Conservation (phyloP, 139 green algal genomes). For the Chlamydomonas incerta region DNA sequence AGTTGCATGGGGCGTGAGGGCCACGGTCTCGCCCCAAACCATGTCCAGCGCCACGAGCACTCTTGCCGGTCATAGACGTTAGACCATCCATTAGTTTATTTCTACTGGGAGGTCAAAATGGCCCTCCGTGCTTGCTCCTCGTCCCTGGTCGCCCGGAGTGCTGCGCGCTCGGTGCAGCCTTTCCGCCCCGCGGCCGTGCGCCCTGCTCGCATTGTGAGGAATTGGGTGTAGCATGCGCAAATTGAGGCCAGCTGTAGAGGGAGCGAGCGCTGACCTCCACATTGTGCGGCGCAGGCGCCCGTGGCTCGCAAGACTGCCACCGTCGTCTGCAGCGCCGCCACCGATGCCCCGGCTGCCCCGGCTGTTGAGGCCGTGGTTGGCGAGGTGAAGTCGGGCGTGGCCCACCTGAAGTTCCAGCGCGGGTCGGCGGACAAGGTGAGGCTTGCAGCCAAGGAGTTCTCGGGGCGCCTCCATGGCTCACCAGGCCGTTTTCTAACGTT, state of each 20-base stretch:
- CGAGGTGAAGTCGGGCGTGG: slow-evolving; percentile 58
- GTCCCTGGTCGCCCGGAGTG: too few species aligned
- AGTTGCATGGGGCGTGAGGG: too few species aligned
- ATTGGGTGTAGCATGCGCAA: neutral
- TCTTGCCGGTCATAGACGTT: too few species aligned
- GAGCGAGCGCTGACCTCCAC: neutral
- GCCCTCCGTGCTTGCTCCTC: slow-evolving; percentile 15
- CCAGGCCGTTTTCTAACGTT: too few species aligned
- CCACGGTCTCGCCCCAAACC: too few species aligned
- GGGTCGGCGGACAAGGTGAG: slow-evolving; percentile 81
- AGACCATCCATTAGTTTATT: too few species aligned
- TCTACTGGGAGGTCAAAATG: too few species aligned
- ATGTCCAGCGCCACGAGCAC: too few species aligned
- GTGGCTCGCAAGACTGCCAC: slow-evolving; percentile 40
- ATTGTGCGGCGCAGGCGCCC: slow-evolving; percentile 48
- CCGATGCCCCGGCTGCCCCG: slow-evolving; percentile 49
- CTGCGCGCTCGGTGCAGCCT: neutral
- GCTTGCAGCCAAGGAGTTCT: neutral
- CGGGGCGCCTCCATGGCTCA: neutral
- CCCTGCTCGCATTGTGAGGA: slow-evolving; percentile 42
- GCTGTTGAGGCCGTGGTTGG: slow-evolving; percentile 9
- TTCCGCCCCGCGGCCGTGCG: slow-evolving; percentile 37
- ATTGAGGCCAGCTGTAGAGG: neutral
- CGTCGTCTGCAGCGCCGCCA: slow-evolving; percentile 57
- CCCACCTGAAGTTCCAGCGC: slow-evolving; percentile 71